A percentile compares a stretch with the other conserved stretches of the same genome.
Conservation (phyloP, 2,329 filamentous ascomycete species). For the Clonostachys sp. region DNA sequence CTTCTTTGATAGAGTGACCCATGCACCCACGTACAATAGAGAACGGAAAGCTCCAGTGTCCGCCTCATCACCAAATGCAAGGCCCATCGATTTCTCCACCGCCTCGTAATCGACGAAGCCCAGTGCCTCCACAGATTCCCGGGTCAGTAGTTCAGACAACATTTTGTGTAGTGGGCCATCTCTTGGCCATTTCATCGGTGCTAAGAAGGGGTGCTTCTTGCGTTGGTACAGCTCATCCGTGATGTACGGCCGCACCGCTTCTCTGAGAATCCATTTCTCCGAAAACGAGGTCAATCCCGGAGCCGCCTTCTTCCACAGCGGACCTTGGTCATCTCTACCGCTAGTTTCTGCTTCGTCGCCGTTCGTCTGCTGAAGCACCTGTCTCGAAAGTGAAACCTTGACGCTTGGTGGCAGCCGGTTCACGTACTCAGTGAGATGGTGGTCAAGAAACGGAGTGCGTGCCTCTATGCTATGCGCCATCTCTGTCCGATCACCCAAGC, state of each 20-base stretch:
- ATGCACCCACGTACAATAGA: constrained; percentile 30
- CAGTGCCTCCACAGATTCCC: constrained; percentile 26
- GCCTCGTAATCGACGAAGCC: constrained; percentile 33
- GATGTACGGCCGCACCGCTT: constrained; percentile 43
- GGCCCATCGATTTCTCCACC: constrained; percentile 23
- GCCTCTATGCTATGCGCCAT: constrained; percentile 29
- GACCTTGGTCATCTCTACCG: background rate
- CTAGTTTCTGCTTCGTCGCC: background rate
- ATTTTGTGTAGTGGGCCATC: constrained; percentile 35
- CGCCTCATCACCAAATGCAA: constrained; percentile 28
- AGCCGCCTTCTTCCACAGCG: constrained; percentile 5
- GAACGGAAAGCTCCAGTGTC: constrained; percentile 25
- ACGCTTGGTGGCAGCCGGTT: constrained; percentile 19
- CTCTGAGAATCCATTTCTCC: constrained; percentile 47
- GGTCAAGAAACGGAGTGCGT: constrained; percentile 26
- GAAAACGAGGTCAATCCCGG: constrained; percentile 15
- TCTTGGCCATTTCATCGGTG: constrained; percentile 31
- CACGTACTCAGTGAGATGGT: constrained; percentile 20
- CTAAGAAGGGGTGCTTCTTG: constrained; percentile 44
- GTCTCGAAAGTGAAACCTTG: constrained; percentile 12
- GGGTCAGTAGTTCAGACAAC: constrained; percentile 21
- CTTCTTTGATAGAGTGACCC: constrained; percentile 34
- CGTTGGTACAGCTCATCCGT: constrained; percentile 44
- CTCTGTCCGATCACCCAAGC: constrained; percentile 24
- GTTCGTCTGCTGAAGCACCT: background rate